A percentile compares a stretch with the other conserved stretches of the same genome.
Evolutionary conservation across 2,329 filamentous ascomycete species (phyloP).

Genomic region (Drechslerella stenobrocha): DNA sequence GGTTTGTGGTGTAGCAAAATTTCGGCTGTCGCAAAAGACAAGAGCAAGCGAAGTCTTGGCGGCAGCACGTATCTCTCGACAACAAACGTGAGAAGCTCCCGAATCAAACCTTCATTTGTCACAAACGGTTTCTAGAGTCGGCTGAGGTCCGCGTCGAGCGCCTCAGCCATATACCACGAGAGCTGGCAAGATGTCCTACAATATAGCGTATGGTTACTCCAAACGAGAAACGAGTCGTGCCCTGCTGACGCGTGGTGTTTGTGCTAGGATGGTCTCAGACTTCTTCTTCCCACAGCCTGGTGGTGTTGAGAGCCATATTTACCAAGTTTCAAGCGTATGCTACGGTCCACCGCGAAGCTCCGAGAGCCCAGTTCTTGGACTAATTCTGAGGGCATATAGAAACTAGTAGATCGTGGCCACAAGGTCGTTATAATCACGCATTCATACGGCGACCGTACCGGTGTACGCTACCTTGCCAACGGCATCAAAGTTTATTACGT

Average conservation of each 20-base stretch:
- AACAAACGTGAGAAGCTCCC: constrained; percentile 16
- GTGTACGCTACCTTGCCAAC: constrained; percentile 93
- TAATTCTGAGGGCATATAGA: constrained; percentile 58
- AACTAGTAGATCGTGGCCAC: constrained; percentile 95
- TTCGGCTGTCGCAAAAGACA: neutral
- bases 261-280: constrained; percentile 84
- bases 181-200: constrained; percentile 64
- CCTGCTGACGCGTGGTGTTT: constrained; percentile 29
- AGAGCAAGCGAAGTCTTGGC: constrained; percentile 24
- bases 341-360: neutral
- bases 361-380: constrained; percentile 1
- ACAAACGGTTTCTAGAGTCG: neutral
- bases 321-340: constrained; percentile 79
- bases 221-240: neutral
- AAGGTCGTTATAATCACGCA: constrained; percentile 98
- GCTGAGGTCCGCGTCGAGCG: constrained; percentile 27
- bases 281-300: constrained; percentile 99
- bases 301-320: constrained; percentile 96
- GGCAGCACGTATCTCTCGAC: constrained; percentile 21
- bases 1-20: constrained; percentile 26
- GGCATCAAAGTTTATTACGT: constrained; percentile 98
- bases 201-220: constrained; percentile 64
- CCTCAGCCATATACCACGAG: constrained; percentile 1
- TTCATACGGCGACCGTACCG: constrained; percentile 85
- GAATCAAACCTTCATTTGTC: neutral